Evolutionary conservation across 805 yeast genomes (phyloP), one percentile per base, ranked within the genome.

Genomic region (Candida coquimbonensis): DNA sequence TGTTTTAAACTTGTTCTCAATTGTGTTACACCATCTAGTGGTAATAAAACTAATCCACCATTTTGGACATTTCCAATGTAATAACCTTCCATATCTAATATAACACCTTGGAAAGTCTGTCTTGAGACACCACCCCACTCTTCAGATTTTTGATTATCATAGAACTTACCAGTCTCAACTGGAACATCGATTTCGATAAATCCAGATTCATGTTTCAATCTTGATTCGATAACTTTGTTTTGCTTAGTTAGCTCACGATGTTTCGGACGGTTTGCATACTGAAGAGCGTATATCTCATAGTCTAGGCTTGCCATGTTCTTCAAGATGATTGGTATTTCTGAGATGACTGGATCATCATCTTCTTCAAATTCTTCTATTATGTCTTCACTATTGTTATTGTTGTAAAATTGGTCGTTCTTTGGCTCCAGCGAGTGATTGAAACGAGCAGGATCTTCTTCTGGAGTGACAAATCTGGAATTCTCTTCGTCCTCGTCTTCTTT

Each of bases 1-100:
- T 90, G 87, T 52, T 74, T 76, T 66, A 93, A 87, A 54, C 77
- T 75, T 3, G 97, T 93, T 53, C 96, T 74, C 49, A 93, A 62
- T 62, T 91, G 97, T 0, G 83, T 77, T 0, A 85, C 77, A 19
- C 79, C 72, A 33, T 78, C 75, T 2, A 90, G 70, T 1, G 91
- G 86, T 1, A 77, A 64, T 49, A 91, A 62, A 42, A 85, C 78
- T 8, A 88, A 56, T 54, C 74, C 79, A 16, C 74, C 75, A 29
- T 75, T 66, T 35, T 61, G 55, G 36, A 74, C 62, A 39, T 66
- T 63, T 0, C 75, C 78, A 11, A 69, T 69, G 51, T 71, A 75
- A 53, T 75, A 77, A 0, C 83, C 84, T 32, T 72, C 73, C 32
- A 75, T 68, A 5, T 65, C 63, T 21, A 73, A 72, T 38, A 87